Evolutionary conservation across 108 stramenopile genomes (phyloP), one percentile per base, ranked within the genome.

Genomic region (Schizochytrium sp.): DNA sequence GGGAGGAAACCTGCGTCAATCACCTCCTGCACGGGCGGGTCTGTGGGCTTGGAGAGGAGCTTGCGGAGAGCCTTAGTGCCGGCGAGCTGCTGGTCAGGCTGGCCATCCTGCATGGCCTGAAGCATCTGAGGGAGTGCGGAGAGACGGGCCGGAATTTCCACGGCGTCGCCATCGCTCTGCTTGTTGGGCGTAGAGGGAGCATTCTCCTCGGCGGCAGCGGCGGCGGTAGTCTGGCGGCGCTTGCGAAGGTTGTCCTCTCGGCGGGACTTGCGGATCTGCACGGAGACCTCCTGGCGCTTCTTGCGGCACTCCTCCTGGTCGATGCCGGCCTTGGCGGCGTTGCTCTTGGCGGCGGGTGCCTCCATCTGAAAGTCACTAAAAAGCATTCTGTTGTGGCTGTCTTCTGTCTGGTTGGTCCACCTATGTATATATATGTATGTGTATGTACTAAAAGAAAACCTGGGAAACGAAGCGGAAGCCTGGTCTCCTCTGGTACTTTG

Each of bases 21-120:
- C 3, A 97, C 94, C 60, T 94, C 93, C 55, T 94, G 57, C 4
- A 97, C 97, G 10, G 98, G 98, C 55, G 96, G 96, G 61, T 97
- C 94, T 47, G 88, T 72, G 59, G 96, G 96, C 17, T 94, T 93
- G 42, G 95, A 96, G 46, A 98, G 92, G 5, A 97, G 92, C 87
- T 95, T 96, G 41, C 98, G 95, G 73, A 97, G 89, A 4, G 93
- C 95, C 56, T 90, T 87, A 42, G 89, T 92, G 12, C 95, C 95
- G 15, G 94, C 93, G 10, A 91, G 89, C 17, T 93, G 59, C 45
- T 50, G 72, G 4, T 90, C 92, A 7, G 91, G 88, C 57, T 92
- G 87, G 19, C 90, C 88, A 60, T 91, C 55, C 42, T 90, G 88
- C 17, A 93, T 89, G 3, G 38, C 88, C 10, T 89, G 49, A 46